Conservation (phyloP, 257 asterid genomes). For the Fraxinus cuspidata region DNA sequence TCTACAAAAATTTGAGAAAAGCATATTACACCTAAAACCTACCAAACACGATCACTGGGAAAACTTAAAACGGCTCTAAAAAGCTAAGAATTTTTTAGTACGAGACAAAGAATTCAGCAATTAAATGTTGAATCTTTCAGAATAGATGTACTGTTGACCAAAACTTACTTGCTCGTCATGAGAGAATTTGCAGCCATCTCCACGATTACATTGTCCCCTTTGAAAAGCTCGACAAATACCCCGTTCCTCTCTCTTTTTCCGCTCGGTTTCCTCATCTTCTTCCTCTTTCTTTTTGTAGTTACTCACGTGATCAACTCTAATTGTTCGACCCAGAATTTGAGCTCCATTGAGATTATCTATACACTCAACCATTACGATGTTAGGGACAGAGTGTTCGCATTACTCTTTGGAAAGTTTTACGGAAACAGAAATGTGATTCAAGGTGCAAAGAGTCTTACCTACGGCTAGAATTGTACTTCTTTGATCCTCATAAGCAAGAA, state of each 20-base stretch:
- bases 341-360: conserved; percentile 91
- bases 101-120: neutral
- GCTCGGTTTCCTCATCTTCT: conserved; percentile 90
- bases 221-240: conserved; percentile 98
- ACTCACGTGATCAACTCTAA: conserved; percentile 83
- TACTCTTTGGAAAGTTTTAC: neutral
- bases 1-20: neutral
- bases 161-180: conserved; percentile 80
- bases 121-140: neutral
- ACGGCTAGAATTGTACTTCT: conserved; percentile 93
- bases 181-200: conserved; percentile 88
- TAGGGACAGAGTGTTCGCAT: neutral
- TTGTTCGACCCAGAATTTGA: conserved; percentile 69
- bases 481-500: conserved; percentile 96
- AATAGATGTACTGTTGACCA: neutral
- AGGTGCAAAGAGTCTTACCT: conserved; percentile 50
- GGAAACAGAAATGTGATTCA: conserved; percentile 18
- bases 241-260: conserved; percentile 87
- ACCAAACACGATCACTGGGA: neutral
- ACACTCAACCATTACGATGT: neutral
- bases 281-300: conserved; percentile 86
- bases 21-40: neutral
- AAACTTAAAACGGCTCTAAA: neutral
- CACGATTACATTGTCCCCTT: conserved; percentile 79
- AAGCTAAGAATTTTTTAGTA: neutral